Conservation (phyloP, 805 yeast genomes). For the Lachancea meyersii region DNA sequence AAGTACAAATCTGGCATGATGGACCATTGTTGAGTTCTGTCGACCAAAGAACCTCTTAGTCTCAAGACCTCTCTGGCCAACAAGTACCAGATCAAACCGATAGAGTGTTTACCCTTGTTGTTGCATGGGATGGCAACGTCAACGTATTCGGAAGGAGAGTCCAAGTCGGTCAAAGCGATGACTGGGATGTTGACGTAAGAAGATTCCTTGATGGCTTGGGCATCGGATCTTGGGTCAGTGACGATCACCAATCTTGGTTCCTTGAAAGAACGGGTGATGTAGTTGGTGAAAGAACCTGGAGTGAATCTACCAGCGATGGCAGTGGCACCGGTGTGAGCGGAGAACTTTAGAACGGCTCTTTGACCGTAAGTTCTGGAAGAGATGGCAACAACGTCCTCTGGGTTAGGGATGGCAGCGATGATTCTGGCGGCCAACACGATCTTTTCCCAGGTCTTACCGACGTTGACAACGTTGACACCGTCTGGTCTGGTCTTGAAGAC, state of each 20-base stretch:
- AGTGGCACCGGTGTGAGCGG: constrained; percentile 99
- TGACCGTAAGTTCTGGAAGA: constrained; percentile 99
- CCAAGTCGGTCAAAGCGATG: constrained; percentile 97
- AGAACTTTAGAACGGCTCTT: constrained; percentile 99
- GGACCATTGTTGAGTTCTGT: constrained; percentile 96
- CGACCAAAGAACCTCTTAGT: constrained; percentile 94
- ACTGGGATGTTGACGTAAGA: constrained; percentile 99
- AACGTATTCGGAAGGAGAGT: constrained; percentile 97
- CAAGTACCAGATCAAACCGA: constrained; percentile 99
- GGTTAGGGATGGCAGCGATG: constrained; percentile 98
- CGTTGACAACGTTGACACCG: constrained; percentile 97
- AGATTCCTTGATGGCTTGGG: constrained; percentile 99
- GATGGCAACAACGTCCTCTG: constrained; percentile 97
- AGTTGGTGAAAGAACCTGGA: constrained; percentile 99
- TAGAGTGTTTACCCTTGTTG: constrained; percentile 99
- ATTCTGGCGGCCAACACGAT: constrained; percentile 99
- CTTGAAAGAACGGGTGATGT: constrained; percentile 99
- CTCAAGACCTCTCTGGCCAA: constrained; percentile 98
- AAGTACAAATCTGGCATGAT: constrained; percentile 99
- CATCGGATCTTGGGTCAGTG: constrained; percentile 99
- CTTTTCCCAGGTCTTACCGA: constrained; percentile 99
- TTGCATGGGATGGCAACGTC: constrained; percentile 99
- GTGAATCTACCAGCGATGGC: constrained; percentile 99
- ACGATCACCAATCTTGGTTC: constrained; percentile 99
- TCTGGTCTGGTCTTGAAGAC: constrained; percentile 98